phyloP scores from a whole-genome alignment of 345 rosid species.

The Kernera saxatilis region DNA sequence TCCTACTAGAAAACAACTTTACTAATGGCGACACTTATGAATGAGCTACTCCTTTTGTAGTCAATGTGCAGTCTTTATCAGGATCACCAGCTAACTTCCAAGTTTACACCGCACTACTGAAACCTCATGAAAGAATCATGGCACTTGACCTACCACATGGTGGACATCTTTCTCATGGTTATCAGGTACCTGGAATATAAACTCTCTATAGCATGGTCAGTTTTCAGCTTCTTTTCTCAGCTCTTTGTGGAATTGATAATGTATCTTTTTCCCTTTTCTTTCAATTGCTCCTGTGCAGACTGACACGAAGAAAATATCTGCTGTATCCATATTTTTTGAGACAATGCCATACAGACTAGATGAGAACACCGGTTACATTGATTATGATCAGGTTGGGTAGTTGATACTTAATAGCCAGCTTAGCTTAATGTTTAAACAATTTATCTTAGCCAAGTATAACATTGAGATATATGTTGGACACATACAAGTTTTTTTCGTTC shows the following conservation, averaged over 20 bases:
- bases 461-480: background rate
- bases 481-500: background rate
- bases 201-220: background rate
- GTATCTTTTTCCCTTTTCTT: background rate
- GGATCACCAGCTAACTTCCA: slow-evolving; percentile 98
- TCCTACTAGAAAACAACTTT: background rate
- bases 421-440: background rate
- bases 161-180: slow-evolving; percentile 99
- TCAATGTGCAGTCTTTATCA: slow-evolving; percentile 90
- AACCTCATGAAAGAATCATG: slow-evolving; percentile 97
- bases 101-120: slow-evolving; percentile 81
- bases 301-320: slow-evolving; percentile 93
- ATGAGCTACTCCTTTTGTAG: slow-evolving; percentile 43
- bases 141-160: slow-evolving; percentile 98
- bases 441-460: background rate
- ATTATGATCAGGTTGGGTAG: slow-evolving; percentile 75
- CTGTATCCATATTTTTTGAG: slow-evolving; percentile 92
- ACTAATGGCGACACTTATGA: background rate
- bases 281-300: slow-evolving; percentile 47
- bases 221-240: background rate
- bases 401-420: background rate
- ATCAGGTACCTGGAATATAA: slow-evolving; percentile 55
- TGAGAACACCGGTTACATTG: slow-evolving; percentile 87
- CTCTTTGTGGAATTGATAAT: background rate
- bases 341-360: slow-evolving; percentile 94